Evolutionary conservation across 495 filamentous ascomycete genomes (phyloP).

Genomic region (Aspergillus diversus): DNA sequence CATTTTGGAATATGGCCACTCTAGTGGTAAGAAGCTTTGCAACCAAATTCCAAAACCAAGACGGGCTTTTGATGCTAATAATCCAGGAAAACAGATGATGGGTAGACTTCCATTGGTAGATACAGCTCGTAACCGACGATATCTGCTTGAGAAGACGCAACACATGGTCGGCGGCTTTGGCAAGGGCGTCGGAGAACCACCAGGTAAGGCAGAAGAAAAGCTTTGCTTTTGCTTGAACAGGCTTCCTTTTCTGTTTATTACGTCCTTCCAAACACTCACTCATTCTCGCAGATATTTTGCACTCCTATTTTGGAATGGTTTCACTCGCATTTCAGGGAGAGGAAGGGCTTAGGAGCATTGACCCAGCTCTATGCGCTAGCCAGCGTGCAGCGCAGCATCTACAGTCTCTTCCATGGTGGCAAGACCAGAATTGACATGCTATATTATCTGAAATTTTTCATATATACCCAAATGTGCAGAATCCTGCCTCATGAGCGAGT

Average conservation of each 20-base stretch:
- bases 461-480: neutral
- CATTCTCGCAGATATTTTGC: conserved; percentile 69
- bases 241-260: neutral
- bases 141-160: conserved; percentile 86
- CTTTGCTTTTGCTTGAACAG: no score
- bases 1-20: conserved; percentile 83
- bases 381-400: conserved; percentile 45
- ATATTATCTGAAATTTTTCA: conserved; percentile 2
- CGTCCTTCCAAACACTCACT: neutral
- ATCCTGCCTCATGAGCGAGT: no score
- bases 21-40: conserved; percentile 53
- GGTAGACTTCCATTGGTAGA: conserved; percentile 64
- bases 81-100: conserved; percentile 58
- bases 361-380: conserved; percentile 71
- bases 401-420: conserved; percentile 47
- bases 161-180: conserved; percentile 90
- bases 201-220: conserved; percentile 49
- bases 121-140: conserved; percentile 63
- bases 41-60: neutral
- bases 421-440: conserved; percentile 14
- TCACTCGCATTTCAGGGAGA: conserved; percentile 71
- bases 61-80: neutral
- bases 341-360: conserved; percentile 61
- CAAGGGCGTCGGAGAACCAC: conserved; percentile 77
- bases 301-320: conserved; percentile 86